Evolutionary conservation across 108 stramenopile species (phyloP), one percentile per base, ranked within the genome.

Genomic region (Nitzschia sp.): DNA sequence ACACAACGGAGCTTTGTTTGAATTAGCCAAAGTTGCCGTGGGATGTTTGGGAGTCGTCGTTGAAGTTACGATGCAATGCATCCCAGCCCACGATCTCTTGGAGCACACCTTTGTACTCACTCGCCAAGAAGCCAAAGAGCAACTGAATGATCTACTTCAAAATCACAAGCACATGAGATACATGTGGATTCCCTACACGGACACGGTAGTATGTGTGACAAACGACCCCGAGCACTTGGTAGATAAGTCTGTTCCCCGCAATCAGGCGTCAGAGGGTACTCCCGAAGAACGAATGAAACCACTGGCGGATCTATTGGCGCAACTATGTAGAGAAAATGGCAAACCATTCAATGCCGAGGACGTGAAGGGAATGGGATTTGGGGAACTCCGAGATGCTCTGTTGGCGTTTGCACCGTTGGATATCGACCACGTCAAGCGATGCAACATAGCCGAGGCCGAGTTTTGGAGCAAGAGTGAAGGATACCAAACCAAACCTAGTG

Each of bases 131-230:
- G 95, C 88, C 2, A 78, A 75, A 61, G 67, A 84, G 21, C 90
- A 93, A 45, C 54, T 82, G 53, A 59, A 77, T 35, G 76, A 76
- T 1, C 66, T 93, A 47, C 62, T 86, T 58, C 78, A 88, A 47
- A 54, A 84, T 18, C 90, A 98, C 70, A 91, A 94, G 68, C 98
- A 99, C 76, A 82, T 97, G 55, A 74, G 98, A 38, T 98, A 97
- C 89, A 99, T 99, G 98, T 99, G 98, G 98, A 94, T 99, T 58
- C 98, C 98, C 4, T 94, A 97, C 71, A 91, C 92, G 23, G 97
- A 98, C 64, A 75, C 86, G 6, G 97, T 98, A 0, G 96, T 98
- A 6, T 96, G 98, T 17, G 98, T 99, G 29, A 91, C 92, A 21
- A 97, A 95, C 71, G 97, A 98, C 76, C 87, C 88, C 8, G 73